Percentiles rank a stretch among this genome's conserved stretches.
Conservation (phyloP, 129 eudicot species). For the Chrysanthemum lavandulifolium region DNA sequence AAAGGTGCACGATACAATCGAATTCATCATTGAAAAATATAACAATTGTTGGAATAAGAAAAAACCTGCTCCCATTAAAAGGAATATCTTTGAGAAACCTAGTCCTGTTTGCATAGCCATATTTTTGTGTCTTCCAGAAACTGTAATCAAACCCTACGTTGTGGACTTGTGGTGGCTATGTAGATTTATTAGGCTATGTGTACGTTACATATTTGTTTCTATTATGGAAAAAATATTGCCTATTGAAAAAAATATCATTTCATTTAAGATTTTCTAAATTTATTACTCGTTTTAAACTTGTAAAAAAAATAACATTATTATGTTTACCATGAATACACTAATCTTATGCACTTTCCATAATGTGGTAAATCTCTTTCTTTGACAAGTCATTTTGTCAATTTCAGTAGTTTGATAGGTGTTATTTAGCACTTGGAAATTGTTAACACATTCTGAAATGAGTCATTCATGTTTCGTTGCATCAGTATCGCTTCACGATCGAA, state of each 20-base stretch:
- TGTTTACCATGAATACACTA: too few species aligned
- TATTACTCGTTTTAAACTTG: too few species aligned
- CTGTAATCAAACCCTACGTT: constrained; percentile 9
- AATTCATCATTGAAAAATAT: neutral
- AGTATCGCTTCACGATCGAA: neutral
- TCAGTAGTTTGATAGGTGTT: neutral
- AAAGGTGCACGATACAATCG: neutral
- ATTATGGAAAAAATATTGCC: too few species aligned
- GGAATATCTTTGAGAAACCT: constrained; percentile 67
- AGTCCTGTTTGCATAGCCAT: constrained; percentile 89
- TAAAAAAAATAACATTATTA: too few species aligned
- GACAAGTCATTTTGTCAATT: neutral
- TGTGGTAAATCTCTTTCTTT: neutral
- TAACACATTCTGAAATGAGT: neutral
- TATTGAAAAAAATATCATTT: neutral
- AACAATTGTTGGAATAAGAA: neutral
- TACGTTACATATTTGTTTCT: too few species aligned
- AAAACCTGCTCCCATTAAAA: constrained; percentile 80
- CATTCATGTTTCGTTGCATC: neutral
- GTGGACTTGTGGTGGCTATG: too few species aligned
- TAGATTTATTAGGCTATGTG: too few species aligned
- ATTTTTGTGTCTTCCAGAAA: constrained; percentile 9
- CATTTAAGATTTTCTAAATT: neutral
- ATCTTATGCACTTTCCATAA: neutral
- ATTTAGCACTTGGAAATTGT: neutral